phyloP scores from a whole-genome alignment of 2,329 filamentous ascomycete genomes.

The Curvularia lunata region DNA sequence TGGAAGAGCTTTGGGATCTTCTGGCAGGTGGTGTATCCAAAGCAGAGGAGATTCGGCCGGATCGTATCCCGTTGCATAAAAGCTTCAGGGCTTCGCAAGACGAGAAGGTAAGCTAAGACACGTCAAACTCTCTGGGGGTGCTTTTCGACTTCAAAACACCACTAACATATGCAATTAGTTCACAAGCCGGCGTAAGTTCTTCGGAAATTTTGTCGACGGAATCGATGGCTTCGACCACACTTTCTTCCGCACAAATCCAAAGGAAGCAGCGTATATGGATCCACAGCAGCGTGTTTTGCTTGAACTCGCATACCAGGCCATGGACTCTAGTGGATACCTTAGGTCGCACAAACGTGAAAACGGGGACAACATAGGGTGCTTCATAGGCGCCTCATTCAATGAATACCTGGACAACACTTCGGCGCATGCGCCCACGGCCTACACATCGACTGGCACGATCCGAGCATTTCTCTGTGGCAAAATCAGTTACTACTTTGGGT shows the following conservation, averaged over 20 bases:
- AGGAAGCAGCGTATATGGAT: constrained; percentile 31
- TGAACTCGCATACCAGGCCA: constrained; percentile 39
- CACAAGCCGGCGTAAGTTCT: not conserved
- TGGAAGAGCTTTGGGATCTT: constrained; percentile 24
- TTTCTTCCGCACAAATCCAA: constrained; percentile 29
- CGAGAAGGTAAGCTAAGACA: not conserved
- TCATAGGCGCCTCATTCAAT: constrained; percentile 35
- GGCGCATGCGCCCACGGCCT: constrained; percentile 18
- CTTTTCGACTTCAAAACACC: not conserved
- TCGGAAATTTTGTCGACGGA: constrained; percentile 3
- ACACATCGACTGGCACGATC: constrained; percentile 23
- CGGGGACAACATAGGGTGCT: constrained; percentile 34
- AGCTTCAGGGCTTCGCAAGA: constrained; percentile 16
- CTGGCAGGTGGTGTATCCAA: constrained; percentile 13
- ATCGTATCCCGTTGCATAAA: constrained; percentile 11
- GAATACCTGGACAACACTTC: constrained; percentile 36
- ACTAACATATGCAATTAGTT: not conserved
- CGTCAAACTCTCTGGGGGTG: not conserved
- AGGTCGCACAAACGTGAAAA: not conserved
- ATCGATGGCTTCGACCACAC: constrained; percentile 38
- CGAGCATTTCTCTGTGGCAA: constrained; percentile 26
- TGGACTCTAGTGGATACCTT: constrained; percentile 44
- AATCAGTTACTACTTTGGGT: constrained; percentile 35
- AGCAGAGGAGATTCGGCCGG: constrained; percentile 13
- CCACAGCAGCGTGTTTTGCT: constrained; percentile 34